Evolutionary conservation across 2,329 filamentous ascomycete species (phyloP).

Genomic region (Diplodia seriata): DNA sequence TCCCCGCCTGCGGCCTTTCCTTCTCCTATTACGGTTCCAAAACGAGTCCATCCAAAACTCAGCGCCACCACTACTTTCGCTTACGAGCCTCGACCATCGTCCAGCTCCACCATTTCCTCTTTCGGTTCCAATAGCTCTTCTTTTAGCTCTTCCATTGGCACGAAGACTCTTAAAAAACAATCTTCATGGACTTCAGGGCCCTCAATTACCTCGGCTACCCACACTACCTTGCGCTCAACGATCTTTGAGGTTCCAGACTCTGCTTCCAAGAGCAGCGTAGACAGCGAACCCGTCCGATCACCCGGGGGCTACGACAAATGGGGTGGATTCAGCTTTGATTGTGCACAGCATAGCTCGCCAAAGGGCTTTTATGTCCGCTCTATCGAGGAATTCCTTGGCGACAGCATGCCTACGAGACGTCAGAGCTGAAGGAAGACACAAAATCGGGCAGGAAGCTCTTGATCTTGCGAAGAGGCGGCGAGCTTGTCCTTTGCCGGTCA

Average conservation of each 20-base stretch:
- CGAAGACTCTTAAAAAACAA: slow-evolving; percentile 23
- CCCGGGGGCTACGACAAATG: slow-evolving; percentile 18
- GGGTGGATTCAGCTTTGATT: slow-evolving; percentile 11
- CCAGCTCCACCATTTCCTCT: slow-evolving; percentile 3
- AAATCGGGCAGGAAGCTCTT: neutral
- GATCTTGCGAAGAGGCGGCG: too few relatives aligned
- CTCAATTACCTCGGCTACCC: neutral
- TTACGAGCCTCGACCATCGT: slow-evolving; percentile 20
- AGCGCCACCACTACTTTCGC: slow-evolving; percentile 16
- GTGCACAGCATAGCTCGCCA: slow-evolving; percentile 3
- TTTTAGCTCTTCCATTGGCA: slow-evolving; percentile 9
- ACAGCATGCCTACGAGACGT: neutral
- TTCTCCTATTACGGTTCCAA: slow-evolving; percentile 21
- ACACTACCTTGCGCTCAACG: neutral
- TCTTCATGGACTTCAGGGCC: slow-evolving; percentile 13
- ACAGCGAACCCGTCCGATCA: neutral
- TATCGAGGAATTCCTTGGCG: slow-evolving; percentile 18
- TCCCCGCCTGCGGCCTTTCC: neutral
- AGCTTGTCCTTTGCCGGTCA: too few relatives aligned
- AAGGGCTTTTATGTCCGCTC: slow-evolving; percentile 25
- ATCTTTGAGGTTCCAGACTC: neutral
- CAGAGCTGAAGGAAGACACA: neutral
- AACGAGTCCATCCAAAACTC: slow-evolving; percentile 19
- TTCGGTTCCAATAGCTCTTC: slow-evolving; percentile 5
- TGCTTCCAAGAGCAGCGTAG: neutral